Evolutionary conservation across 176 grass and related monocot genomes (phyloP).

Genomic region (Tuctoria greenei): DNA sequence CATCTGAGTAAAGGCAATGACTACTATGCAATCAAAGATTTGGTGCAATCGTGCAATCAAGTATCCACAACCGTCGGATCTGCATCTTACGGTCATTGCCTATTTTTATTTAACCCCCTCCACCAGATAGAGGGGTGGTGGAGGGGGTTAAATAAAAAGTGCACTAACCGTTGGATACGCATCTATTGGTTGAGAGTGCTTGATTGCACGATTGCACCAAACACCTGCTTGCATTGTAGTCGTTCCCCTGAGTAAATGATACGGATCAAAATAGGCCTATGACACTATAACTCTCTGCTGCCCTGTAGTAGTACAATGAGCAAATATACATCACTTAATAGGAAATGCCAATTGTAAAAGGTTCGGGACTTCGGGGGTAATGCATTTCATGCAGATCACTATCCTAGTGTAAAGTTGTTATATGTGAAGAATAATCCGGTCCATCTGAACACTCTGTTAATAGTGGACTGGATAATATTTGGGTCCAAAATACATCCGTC

Average conservation of each 20-base stretch:
- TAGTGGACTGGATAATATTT: conserved; percentile 6
- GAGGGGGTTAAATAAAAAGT: no score
- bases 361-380: background rate
- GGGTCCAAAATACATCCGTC: background rate
- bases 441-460: conserved; percentile 2
- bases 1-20: background rate
- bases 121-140: no score
- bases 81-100: no score
- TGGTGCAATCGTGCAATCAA: no score
- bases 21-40: no score
- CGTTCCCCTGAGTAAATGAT: background rate
- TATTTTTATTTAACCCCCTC: no score
- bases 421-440: conserved; percentile 4
- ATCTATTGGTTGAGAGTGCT: no score
- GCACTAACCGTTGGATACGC: no score
- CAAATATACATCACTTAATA: background rate
- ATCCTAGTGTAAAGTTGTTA: background rate
- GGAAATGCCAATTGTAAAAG: background rate
- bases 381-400: background rate
- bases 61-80: no score
- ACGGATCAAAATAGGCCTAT: background rate
- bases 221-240: no score
- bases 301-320: conserved; percentile 1
- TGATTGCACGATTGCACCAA: no score
- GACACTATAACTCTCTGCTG: background rate